Conservation (phyloP, 2,329 filamentous ascomycete species). For the Chalaropsis ovoidea region DNA sequence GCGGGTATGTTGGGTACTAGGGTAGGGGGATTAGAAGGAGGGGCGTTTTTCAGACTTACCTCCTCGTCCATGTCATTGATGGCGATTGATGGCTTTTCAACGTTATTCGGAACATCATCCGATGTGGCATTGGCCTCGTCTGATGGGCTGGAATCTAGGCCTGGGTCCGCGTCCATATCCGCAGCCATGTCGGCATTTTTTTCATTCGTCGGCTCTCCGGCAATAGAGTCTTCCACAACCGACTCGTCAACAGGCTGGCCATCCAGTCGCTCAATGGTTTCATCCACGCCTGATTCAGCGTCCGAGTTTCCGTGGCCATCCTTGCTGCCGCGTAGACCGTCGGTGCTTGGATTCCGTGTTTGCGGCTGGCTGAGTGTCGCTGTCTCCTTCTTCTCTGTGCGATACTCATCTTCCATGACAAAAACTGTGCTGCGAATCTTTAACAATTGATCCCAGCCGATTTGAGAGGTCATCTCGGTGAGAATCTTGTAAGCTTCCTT, state of each 20-base stretch:
- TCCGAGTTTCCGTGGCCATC: conserved; percentile 61
- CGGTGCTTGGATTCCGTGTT: conserved; percentile 68
- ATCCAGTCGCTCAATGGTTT: conserved; percentile 24
- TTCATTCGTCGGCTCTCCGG: not conserved
- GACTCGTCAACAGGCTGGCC: conserved; percentile 13
- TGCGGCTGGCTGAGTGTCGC: conserved; percentile 34
- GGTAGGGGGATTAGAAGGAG: not conserved
- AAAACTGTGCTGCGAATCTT: conserved; percentile 95
- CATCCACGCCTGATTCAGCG: conserved; percentile 39
- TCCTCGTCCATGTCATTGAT: conserved; percentile 15
- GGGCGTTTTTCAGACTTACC: not conserved
- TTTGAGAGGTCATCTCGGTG: conserved; percentile 91
- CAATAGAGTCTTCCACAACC: not conserved
- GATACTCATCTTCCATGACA: conserved; percentile 98
- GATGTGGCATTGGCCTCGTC: not conserved
- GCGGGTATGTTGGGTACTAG: too few relatives aligned
- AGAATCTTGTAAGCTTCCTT: conserved; percentile 87
- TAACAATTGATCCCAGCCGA: conserved; percentile 93
- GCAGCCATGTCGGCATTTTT: not conserved
- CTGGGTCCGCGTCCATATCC: not conserved
- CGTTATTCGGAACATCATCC: not conserved
- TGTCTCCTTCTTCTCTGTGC: conserved; percentile 67
- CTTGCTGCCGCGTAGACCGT: conserved; percentile 60
- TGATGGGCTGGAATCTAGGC: not conserved
- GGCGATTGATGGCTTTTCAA: conserved; percentile 21